A percentile compares a stretch with the other conserved stretches of the same genome.
Evolutionary conservation across 2,329 filamentous ascomycete species (phyloP).

Genomic region (Phialocephala sp.): DNA sequence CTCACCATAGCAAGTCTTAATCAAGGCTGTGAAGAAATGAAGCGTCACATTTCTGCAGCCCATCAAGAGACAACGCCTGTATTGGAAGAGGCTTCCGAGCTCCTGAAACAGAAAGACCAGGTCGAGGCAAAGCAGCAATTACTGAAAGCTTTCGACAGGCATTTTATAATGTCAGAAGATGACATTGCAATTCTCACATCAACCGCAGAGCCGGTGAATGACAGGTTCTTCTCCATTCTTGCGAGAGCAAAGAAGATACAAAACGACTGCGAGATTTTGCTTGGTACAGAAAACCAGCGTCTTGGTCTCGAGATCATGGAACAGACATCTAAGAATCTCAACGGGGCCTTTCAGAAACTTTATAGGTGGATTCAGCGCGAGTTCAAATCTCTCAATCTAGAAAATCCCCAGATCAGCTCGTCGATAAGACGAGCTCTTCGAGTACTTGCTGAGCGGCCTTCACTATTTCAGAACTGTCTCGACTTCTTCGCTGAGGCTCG

Average conservation of each 20-base stretch:
- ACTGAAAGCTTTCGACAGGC: slow-evolving; percentile 75
- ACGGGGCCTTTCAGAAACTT: slow-evolving; percentile 91
- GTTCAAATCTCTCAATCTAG: slow-evolving; percentile 89
- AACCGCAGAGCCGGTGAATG: slow-evolving; percentile 81
- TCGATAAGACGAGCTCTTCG: slow-evolving; percentile 83
- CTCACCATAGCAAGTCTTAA: slow-evolving; percentile 79
- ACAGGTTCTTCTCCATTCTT: slow-evolving; percentile 80
- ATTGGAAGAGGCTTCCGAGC: slow-evolving; percentile 74
- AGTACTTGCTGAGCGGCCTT: slow-evolving; percentile 86
- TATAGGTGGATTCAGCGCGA: slow-evolving; percentile 95
- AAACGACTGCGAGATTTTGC: slow-evolving; percentile 84
- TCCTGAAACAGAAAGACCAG: slow-evolving; percentile 75
- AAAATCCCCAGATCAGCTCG: slow-evolving; percentile 89
- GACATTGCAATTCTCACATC: slow-evolving; percentile 79
- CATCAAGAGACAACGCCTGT: slow-evolving; percentile 76
- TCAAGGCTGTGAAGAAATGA: slow-evolving; percentile 79
- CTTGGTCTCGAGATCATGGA: slow-evolving; percentile 92
- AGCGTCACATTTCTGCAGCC: slow-evolving; percentile 75
- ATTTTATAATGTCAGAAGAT: slow-evolving; percentile 85
- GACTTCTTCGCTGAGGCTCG: slow-evolving; percentile 92
- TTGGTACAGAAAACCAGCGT: slow-evolving; percentile 88
- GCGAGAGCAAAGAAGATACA: slow-evolving; percentile 84
- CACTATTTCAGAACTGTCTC: slow-evolving; percentile 90
- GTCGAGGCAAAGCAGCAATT: slow-evolving; percentile 82
- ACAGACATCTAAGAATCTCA: slow-evolving; percentile 83